Evolutionary conservation across 306 rosid species (phyloP), one percentile per base, ranked within the genome.

Genomic region (Cucurbita ficifolia): DNA sequence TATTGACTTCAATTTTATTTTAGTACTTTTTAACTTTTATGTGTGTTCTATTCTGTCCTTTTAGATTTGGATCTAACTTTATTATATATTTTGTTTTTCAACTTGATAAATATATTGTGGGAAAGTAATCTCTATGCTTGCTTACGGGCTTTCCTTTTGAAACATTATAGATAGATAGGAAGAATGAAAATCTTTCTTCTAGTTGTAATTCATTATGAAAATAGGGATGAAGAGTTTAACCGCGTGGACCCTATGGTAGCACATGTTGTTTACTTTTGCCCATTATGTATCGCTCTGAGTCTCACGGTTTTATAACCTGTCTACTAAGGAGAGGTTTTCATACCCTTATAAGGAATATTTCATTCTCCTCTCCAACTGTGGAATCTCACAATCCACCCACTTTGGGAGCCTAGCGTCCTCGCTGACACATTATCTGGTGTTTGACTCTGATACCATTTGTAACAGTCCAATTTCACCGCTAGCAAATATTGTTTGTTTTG

Each of bases 241-340:
- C 1, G 3, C 33, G 3, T 2, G 33, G 2, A 2, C 33, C 3
- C 33, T 1, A 2, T 29, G 0, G 0, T 29, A 29, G 3, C 1
- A 29, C 3, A 29, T 29, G 2, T 29, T 29, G 33, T 29, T 29
- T 3, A 29, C 33, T 29, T 29, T 29, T 0, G 3, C 3, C 33
- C 33, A 2, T 29, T 29, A 29, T 29, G 33, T 29, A 29, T 29
- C 3, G 33, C 3, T 0, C 0, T 29, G 0, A 29, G 4, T 3
- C 3, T 29, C 33, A 2, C 33, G 4, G 33, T 29, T 29, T 29
- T 29, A 2, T 2, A 29, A 29, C 33, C 2, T 0, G 33, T 2
- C 3, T 29, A 29, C 2, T 29, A 29, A 29, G 33, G 33, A 29
- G 33, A 29, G 33, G 33, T 29, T 29, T 29, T 29, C 33, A 29